A percentile compares a stretch with the other conserved stretches of the same genome.
These are phyloP conservation scores for Solanum etuberosum DNA, from an alignment of 257 asterid species.

Conservation along the genomic window DNA sequence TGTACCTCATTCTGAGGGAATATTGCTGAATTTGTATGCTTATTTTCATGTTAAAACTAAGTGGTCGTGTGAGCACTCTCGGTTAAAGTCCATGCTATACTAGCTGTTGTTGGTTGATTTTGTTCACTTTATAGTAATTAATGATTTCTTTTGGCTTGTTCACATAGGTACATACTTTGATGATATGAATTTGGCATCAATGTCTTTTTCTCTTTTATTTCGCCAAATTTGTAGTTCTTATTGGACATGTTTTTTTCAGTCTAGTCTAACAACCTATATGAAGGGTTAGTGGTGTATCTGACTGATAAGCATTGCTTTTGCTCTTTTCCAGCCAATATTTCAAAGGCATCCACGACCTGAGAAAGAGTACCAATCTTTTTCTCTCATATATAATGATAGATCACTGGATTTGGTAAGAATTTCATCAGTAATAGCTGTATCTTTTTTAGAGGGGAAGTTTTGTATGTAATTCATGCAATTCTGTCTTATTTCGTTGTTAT, in stretches of 20 bases:
- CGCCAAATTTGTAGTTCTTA: not conserved
- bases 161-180: not conserved
- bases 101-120: not conserved
- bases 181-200: not conserved
- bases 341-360: conserved; percentile 90
- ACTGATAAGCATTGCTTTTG: conserved; percentile 5
- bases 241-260: not conserved
- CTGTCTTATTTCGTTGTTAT: not conserved
- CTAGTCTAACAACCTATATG: not conserved
- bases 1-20: not conserved
- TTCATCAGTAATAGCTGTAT: not conserved
- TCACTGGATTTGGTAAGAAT: conserved; percentile 85
- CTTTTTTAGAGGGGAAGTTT: not conserved
- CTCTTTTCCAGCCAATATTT: conserved; percentile 64
- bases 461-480: not conserved
- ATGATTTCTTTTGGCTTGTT: not conserved
- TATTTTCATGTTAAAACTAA: not conserved
- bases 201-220: not conserved
- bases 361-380: conserved; percentile 93
- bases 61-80: not conserved
- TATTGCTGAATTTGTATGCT: not conserved
- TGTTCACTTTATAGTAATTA: not conserved
- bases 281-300: not conserved
- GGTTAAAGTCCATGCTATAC: not conserved
- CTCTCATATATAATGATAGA: conserved; percentile 79